Evolutionary conservation across 2,329 filamentous ascomycete genomes (phyloP).

Genomic region (Magnaporthiopsis incrustans): DNA sequence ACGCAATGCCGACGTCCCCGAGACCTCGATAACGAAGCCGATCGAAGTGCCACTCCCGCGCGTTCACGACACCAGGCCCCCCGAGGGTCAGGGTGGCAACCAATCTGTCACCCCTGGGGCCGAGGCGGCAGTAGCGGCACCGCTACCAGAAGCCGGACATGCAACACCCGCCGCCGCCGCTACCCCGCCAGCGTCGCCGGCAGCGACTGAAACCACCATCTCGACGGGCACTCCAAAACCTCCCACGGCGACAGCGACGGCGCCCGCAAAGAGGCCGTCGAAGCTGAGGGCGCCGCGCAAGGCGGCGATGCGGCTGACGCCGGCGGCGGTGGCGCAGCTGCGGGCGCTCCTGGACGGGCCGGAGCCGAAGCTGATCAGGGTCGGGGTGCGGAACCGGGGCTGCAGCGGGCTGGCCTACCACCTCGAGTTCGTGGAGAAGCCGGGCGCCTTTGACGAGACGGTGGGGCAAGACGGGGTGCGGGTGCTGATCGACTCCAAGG

Average conservation of each 20-base stretch:
- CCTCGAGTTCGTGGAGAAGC: conserved; percentile 89
- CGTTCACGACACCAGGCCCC: conserved; percentile 45
- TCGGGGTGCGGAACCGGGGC: conserved; percentile 88
- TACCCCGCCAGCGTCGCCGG: not conserved
- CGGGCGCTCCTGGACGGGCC: conserved; percentile 72
- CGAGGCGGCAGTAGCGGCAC: conserved; percentile 31
- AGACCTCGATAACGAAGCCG: conserved; percentile 34
- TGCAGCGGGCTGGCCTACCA: conserved; percentile 93
- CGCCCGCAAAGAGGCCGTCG: conserved; percentile 44
- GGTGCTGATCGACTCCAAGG: conserved; percentile 94
- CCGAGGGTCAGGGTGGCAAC: conserved; percentile 18
- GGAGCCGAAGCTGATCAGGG: conserved; percentile 84
- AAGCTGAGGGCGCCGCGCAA: conserved; percentile 71
- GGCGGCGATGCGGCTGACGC: conserved; percentile 81
- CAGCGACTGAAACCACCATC: not conserved
- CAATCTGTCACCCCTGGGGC: conserved; percentile 47
- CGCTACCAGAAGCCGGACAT: not conserved
- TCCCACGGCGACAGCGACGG: conserved; percentile 20
- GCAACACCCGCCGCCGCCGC: not conserved
- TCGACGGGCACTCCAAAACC: conserved; percentile 17
- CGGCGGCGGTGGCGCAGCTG: conserved; percentile 71
- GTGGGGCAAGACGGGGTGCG: conserved; percentile 95
- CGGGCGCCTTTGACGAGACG: conserved; percentile 78
- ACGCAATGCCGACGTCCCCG: conserved; percentile 34
- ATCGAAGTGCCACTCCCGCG: conserved; percentile 30